Conservation (phyloP, 75 land plant species). For the Pseudotsuga menziesii region DNA sequence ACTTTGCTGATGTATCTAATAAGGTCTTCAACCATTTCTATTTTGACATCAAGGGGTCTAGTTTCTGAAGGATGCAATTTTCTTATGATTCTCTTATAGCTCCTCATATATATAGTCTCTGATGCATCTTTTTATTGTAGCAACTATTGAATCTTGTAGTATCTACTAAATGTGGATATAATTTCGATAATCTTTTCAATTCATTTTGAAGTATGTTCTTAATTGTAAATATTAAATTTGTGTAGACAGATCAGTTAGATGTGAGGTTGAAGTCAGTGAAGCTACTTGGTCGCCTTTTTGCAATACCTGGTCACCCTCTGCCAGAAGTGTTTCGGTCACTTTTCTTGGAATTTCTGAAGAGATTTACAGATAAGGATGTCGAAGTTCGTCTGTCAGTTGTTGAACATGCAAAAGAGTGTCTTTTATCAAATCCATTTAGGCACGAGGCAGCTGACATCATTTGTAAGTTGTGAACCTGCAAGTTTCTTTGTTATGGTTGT, state of each 20-base stretch:
- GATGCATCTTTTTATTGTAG: background rate
- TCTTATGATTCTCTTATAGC: background rate
- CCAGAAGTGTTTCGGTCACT: slow-evolving; percentile 53
- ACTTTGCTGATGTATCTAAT: too few species aligned
- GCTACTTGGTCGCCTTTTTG: slow-evolving; percentile 63
- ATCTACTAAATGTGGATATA: too few species aligned
- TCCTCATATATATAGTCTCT: background rate
- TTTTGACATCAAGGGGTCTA: background rate
- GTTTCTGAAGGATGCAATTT: background rate
- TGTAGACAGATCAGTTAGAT: slow-evolving; percentile 65
- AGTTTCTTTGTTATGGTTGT: background rate
- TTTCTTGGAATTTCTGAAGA: slow-evolving; percentile 63
- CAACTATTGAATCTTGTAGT: background rate
- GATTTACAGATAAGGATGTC: slow-evolving; percentile 65
- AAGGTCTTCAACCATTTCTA: background rate
- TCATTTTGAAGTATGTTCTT: background rate
- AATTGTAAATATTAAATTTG: background rate
- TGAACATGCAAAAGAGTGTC: slow-evolving; percentile 55
- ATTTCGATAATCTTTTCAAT: background rate
- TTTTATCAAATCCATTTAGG: slow-evolving; percentile 58
- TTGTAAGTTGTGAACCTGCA: slow-evolving; percentile 27
- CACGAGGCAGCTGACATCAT: slow-evolving; percentile 60
- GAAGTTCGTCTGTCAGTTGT: slow-evolving; percentile 65
- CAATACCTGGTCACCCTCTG: slow-evolving; percentile 43
- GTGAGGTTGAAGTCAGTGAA: slow-evolving; percentile 61